phyloP scores from a whole-genome alignment of 192 early-diverging fungal genomes.

The Coemansia sp. region DNA sequence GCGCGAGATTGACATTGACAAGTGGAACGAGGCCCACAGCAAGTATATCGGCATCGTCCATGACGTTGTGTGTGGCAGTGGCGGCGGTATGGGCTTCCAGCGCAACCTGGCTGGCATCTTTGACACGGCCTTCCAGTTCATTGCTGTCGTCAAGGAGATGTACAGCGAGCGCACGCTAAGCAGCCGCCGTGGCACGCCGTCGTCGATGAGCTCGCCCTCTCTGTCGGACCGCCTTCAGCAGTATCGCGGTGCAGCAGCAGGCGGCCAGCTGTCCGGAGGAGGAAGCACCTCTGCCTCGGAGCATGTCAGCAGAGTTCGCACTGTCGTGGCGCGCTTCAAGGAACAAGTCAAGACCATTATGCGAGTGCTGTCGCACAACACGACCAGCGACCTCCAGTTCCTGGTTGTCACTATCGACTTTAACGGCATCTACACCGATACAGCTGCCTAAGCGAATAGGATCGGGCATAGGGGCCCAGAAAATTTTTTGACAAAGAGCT shows the following conservation, averaged over 20 bases:
- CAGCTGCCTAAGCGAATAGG: not conserved
- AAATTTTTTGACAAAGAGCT: too few species aligned
- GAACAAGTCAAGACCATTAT: slow-evolving; percentile 60
- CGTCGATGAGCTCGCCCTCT: not conserved
- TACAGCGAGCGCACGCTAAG: slow-evolving; percentile 57
- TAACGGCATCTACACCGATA: slow-evolving; percentile 68
- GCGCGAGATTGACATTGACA: slow-evolving; percentile 75
- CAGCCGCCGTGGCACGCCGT: slow-evolving; percentile 10
- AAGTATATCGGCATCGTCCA: slow-evolving; percentile 74
- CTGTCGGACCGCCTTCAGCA: slow-evolving; percentile 36
- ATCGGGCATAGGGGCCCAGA: not conserved
- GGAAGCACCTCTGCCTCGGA: slow-evolving; percentile 43
- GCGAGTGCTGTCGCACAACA: slow-evolving; percentile 61
- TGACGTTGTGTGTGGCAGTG: slow-evolving; percentile 58
- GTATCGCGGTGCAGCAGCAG: slow-evolving; percentile 35
- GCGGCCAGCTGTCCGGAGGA: slow-evolving; percentile 25
- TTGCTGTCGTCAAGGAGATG: slow-evolving; percentile 48
- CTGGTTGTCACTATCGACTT: slow-evolving; percentile 82
- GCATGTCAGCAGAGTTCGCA: slow-evolving; percentile 50
- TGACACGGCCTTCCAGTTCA: slow-evolving; percentile 65
- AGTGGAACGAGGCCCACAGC: slow-evolving; percentile 77
- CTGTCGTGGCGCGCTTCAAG: slow-evolving; percentile 39
- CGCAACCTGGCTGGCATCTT: slow-evolving; percentile 63
- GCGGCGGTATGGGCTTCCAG: slow-evolving; percentile 46
- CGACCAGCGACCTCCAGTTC: slow-evolving; percentile 73